Conservation (phyloP, 148 eudicot genomes). For the Silene conica region DNA sequence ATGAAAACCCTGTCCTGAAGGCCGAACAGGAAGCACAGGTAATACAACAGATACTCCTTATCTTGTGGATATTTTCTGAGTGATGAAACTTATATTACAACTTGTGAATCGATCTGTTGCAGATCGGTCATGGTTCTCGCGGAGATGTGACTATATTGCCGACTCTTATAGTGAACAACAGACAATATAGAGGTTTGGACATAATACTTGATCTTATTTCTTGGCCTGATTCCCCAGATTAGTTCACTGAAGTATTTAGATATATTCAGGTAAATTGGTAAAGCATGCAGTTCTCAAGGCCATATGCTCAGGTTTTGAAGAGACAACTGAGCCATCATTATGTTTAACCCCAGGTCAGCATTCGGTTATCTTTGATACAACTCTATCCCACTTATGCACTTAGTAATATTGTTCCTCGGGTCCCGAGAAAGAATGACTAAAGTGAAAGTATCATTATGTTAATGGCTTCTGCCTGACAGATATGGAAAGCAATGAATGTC, state of each 20-base stretch:
- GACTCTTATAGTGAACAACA: slow-evolving; percentile 79
- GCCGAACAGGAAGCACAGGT: slow-evolving; percentile 83
- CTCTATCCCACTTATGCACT: neutral
- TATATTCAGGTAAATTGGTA: slow-evolving; percentile 67
- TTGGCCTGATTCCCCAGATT: neutral
- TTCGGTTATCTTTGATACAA: neutral
- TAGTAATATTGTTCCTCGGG: too few relatives aligned
- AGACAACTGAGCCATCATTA: slow-evolving; percentile 86
- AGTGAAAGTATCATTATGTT: neutral
- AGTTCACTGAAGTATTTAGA: neutral
- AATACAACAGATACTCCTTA: neutral
- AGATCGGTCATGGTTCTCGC: slow-evolving; percentile 83
- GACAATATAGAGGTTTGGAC: slow-evolving; percentile 80
- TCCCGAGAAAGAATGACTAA: neutral
- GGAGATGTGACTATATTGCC: slow-evolving; percentile 99
- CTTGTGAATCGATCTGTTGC: slow-evolving; percentile 20
- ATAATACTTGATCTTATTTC: slow-evolving; percentile 8
- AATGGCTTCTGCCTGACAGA: slow-evolving; percentile 34
- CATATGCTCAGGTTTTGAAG: slow-evolving; percentile 89
- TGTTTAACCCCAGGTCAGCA: slow-evolving; percentile 67
- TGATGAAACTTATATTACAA: neutral
- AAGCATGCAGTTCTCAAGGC: slow-evolving; percentile 90
- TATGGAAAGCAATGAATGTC: slow-evolving; percentile 88
- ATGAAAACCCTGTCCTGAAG: slow-evolving; percentile 63
- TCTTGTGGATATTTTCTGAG: too few relatives aligned